These are phyloP conservation scores for Neofusicoccum sp. DNA, from an alignment of 2,329 filamentous ascomycete species.

Conservation along the genomic window DNA sequence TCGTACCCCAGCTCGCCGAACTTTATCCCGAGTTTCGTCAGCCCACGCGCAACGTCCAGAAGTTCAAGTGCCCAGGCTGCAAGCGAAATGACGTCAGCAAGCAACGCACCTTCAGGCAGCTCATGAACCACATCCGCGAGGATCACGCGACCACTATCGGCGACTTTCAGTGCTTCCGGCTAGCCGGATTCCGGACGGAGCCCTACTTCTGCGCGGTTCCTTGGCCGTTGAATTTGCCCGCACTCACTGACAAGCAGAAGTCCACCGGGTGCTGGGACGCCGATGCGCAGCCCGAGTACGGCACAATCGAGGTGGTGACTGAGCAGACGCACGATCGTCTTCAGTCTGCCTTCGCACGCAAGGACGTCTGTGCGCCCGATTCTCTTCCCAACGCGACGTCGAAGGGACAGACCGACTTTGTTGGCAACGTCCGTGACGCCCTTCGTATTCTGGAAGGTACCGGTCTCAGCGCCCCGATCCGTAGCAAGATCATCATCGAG, in stretches of 20 bases:
- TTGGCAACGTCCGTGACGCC: slow-evolving; percentile 29
- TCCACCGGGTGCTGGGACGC: slow-evolving; percentile 32
- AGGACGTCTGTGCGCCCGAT: neutral
- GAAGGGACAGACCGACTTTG: slow-evolving; percentile 25
- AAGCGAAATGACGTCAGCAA: slow-evolving; percentile 27
- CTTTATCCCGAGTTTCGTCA: slow-evolving; percentile 14
- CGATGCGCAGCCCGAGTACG: slow-evolving; percentile 21
- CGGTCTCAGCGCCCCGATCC: slow-evolving; percentile 25
- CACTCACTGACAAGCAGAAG: slow-evolving; percentile 33
- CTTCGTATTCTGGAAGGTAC: slow-evolving; percentile 26
- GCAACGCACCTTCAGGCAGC: slow-evolving; percentile 26
- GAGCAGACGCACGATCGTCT: slow-evolving; percentile 7
- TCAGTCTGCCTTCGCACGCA: slow-evolving; percentile 26
- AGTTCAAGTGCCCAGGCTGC: slow-evolving; percentile 36
- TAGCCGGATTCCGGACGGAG: slow-evolving; percentile 13
- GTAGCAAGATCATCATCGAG: slow-evolving; percentile 31
- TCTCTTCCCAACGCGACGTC: slow-evolving; percentile 9
- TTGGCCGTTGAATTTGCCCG: slow-evolving; percentile 37
- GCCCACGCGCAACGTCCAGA: slow-evolving; percentile 22
- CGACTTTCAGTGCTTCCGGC: slow-evolving; percentile 31
- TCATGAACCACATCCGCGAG: slow-evolving; percentile 34
- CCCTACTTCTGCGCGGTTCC: slow-evolving; percentile 26
- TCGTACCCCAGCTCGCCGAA: slow-evolving; percentile 26
- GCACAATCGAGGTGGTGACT: neutral
- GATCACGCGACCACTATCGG: slow-evolving; percentile 29